phyloP scores from a whole-genome alignment of 148 eudicot genomes.

The Salicornia ramosissima region DNA sequence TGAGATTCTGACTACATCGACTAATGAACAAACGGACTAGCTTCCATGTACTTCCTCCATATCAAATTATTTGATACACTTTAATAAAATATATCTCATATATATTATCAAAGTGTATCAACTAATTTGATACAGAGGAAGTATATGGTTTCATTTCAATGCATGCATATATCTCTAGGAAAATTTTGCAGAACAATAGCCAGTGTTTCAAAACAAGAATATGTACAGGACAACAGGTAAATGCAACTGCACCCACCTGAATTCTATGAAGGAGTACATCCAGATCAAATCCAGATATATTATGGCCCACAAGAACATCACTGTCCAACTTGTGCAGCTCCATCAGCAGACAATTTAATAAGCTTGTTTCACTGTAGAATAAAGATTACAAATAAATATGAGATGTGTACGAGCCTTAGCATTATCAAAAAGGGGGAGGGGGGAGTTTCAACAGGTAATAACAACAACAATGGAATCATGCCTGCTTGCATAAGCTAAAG shows the following conservation, averaged over 20 bases:
- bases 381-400: slow-evolving; percentile 9
- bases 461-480: slow-evolving; percentile 12
- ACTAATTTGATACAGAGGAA: no score
- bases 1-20: no score
- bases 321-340: slow-evolving; percentile 90
- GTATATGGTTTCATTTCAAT: not conserved
- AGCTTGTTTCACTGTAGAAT: slow-evolving; percentile 95
- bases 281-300: slow-evolving; percentile 96
- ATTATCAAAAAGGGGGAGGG: not conserved
- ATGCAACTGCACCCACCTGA: no score
- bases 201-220: no score
- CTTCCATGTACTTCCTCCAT: no score
- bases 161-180: not conserved
- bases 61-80: no score
- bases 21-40: not conserved
- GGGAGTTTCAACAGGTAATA: slow-evolving; percentile 2
- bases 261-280: slow-evolving; percentile 90
- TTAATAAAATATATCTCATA: no score
- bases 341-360: slow-evolving; percentile 69
- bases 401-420: not conserved
- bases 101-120: no score
- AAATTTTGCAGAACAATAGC: no score
- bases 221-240: no score
- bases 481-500: slow-evolving; percentile 74
- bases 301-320: slow-evolving; percentile 96